phyloP scores from a whole-genome alignment of 306 rosid genomes.

The Trichosanthes cucumerina region DNA sequence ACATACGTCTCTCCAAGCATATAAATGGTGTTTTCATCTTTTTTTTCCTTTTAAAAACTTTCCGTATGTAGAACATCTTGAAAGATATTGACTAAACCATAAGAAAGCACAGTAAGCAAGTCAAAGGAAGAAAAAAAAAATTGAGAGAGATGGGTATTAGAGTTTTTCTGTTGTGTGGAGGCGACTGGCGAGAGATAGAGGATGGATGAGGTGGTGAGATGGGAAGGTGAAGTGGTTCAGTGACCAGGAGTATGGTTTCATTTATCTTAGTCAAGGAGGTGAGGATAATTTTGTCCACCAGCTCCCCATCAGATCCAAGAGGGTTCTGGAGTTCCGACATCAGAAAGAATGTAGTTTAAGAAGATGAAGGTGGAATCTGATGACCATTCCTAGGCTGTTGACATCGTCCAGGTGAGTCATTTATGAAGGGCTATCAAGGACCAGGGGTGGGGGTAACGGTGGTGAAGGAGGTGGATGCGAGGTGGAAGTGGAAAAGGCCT shows the following conservation, averaged over 20 bases:
- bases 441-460: constrained; percentile 27
- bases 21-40: background rate
- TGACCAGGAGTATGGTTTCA: constrained; percentile 70
- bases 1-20: background rate
- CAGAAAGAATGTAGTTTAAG: constrained; percentile 56
- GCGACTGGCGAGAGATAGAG: background rate
- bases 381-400: constrained; percentile 65
- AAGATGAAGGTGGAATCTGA: constrained; percentile 34
- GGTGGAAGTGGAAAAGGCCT: background rate
- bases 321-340: constrained; percentile 60
- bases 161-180: background rate
- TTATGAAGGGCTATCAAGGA: constrained; percentile 10
- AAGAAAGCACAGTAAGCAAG: background rate
- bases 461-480: constrained; percentile 5
- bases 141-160: background rate
- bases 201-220: constrained; percentile 36
- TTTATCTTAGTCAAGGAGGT: constrained; percentile 55
- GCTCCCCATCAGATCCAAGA: constrained; percentile 46
- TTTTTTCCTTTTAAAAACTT: background rate
- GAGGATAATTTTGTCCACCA: constrained; percentile 73
- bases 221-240: constrained; percentile 80
- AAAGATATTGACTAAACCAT: background rate
- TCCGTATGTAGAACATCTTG: background rate
- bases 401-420: constrained; percentile 38
- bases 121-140: background rate